These are phyloP conservation scores for Erodium chrysanthum DNA, from an alignment of 441 rosid species.

Conservation along the genomic window DNA sequence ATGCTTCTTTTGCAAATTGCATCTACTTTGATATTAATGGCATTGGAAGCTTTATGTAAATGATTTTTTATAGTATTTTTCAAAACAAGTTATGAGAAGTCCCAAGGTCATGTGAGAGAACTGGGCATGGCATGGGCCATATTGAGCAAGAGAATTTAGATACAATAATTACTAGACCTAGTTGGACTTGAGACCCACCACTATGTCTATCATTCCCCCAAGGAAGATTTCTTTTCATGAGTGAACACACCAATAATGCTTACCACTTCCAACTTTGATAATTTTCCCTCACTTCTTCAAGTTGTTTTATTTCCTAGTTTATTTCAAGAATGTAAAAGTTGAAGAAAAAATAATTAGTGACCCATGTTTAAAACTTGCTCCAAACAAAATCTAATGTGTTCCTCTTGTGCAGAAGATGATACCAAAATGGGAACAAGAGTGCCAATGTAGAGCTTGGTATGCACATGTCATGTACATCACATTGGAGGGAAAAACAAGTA, in stretches of 20 bases:
- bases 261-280: neutral
- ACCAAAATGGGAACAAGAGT: too few species aligned
- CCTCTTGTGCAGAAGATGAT: too few species aligned
- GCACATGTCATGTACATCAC: too few species aligned
- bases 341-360: too few species aligned
- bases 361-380: too few species aligned
- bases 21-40: neutral
- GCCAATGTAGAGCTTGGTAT: too few species aligned
- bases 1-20: conserved; percentile 1
- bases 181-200: conserved; percentile 25
- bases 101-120: conserved; percentile 9
- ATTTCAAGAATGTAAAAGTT: neutral
- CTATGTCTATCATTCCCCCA: conserved; percentile 4
- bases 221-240: neutral
- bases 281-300: too few species aligned
- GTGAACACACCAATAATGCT: neutral
- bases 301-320: too few species aligned
- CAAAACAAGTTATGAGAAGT: neutral
- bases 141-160: conserved; percentile 14
- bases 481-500: too few species aligned
- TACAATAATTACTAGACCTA: conserved; percentile 22
- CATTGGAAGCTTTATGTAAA: neutral
- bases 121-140: conserved; percentile 21
- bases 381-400: too few species aligned
- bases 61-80: neutral